These are phyloP conservation scores for Cadophora gregata DNA, from an alignment of 2,329 filamentous ascomycete genomes.

Conservation along the genomic window DNA sequence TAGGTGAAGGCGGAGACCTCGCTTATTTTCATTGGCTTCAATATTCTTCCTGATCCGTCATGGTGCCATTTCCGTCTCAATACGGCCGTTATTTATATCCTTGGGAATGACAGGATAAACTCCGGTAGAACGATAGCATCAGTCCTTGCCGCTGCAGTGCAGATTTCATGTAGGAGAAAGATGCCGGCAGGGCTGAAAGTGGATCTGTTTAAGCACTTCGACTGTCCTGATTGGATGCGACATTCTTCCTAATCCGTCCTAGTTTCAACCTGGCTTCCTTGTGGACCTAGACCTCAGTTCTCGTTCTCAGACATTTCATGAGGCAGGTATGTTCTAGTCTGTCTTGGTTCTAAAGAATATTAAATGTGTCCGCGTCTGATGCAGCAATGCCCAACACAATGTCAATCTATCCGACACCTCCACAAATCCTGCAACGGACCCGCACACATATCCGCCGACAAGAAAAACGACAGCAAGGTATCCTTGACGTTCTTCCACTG, in stretches of 20 bases:
- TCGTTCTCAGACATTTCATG: too few species aligned
- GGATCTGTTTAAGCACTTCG: not conserved
- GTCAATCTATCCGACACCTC: conserved; percentile 13
- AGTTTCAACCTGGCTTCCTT: too few species aligned
- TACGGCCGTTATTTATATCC: not conserved
- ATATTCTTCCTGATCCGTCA: not conserved
- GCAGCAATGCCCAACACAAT: not conserved
- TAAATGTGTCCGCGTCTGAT: too few species aligned
- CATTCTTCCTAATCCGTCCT: not conserved
- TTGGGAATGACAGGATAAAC: too few species aligned
- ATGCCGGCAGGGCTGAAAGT: not conserved
- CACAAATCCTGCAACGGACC: conserved; percentile 18
- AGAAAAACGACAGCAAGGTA: conserved; percentile 1
- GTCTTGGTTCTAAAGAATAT: too few species aligned
- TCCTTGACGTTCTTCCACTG: conserved; percentile 12
- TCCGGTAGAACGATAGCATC: too few species aligned
- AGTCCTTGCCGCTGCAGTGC: not conserved
- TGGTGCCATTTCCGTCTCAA: too few species aligned
- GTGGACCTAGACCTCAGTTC: too few species aligned
- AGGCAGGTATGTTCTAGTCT: too few species aligned
- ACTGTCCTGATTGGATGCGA: not conserved
- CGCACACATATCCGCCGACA: conserved; percentile 13
- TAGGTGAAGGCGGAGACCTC: not conserved
- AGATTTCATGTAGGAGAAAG: not conserved
- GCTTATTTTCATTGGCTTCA: not conserved